These are phyloP conservation scores for Vigna nakashimae DNA, from an alignment of 306 rosid species.

Conservation along the genomic window DNA sequence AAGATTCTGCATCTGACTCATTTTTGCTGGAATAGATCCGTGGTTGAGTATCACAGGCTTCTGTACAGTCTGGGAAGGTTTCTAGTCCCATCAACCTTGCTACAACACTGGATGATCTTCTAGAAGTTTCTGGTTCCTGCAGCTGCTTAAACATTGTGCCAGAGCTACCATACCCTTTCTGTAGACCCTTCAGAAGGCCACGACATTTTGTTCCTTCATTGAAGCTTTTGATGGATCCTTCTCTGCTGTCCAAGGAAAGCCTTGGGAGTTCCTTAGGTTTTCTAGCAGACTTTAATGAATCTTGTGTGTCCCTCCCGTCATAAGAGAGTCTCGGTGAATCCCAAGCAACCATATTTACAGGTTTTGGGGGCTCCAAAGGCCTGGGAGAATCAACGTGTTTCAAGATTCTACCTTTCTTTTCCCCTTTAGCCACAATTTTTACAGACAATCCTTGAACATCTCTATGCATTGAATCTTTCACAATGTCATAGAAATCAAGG, in stretches of 20 bases:
- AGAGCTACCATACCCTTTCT: conserved; percentile 49
- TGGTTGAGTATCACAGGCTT: conserved; percentile 48
- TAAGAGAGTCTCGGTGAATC: conserved; percentile 77
- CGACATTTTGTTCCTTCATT: conserved; percentile 55
- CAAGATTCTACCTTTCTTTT: conserved; percentile 53
- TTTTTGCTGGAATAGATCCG: conserved; percentile 42
- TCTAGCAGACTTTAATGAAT: conserved; percentile 56
- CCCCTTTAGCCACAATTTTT: conserved; percentile 60
- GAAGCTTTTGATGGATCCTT: conserved; percentile 53
- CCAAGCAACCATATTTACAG: conserved; percentile 46
- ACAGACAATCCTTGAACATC: conserved; percentile 64
- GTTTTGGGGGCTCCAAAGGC: conserved; percentile 56
- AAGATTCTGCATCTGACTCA: conserved; percentile 50
- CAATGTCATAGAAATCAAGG: conserved; percentile 54
- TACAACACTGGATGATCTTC: conserved; percentile 66
- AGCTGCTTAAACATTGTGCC: conserved; percentile 46
- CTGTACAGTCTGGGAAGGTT: conserved; percentile 55
- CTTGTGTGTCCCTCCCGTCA: conserved; percentile 71
- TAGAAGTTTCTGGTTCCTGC: conserved; percentile 69
- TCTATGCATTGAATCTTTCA: conserved; percentile 63
- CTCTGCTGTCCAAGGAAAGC: conserved; percentile 91
- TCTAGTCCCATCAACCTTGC: conserved; percentile 97
- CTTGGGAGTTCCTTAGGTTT: conserved; percentile 81
- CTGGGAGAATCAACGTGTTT: conserved; percentile 84
- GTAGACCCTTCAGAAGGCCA: conserved; percentile 52